Percentiles rank a stretch among this genome's conserved stretches.
phyloP scores from a whole-genome alignment of 2,329 filamentous ascomycete genomes.

The Penicillium sp. region DNA sequence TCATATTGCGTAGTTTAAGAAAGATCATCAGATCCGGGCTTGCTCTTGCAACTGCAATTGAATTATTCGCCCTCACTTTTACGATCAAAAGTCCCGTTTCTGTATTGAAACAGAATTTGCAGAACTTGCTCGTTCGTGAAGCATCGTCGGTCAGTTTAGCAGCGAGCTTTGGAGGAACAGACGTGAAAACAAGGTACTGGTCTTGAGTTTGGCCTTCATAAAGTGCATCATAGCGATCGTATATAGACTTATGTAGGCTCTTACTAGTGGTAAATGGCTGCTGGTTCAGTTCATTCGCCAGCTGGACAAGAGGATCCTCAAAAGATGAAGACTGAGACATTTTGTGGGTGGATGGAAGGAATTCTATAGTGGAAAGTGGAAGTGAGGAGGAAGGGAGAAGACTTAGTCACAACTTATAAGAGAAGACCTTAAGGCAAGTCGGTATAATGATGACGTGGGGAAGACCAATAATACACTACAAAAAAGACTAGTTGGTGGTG shows the following conservation, averaged over 20 bases:
- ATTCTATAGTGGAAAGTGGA: conserved; percentile 15
- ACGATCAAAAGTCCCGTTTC: conserved; percentile 21
- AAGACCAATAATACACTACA: too few species aligned
- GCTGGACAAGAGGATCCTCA: conserved; percentile 19
- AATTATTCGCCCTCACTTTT: conserved; percentile 20
- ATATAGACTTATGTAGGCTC: conserved; percentile 18
- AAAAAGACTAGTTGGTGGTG: too few species aligned
- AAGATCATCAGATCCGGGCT: conserved; percentile 17
- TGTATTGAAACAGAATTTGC: conserved; percentile 20
- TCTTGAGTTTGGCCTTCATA: conserved; percentile 20
- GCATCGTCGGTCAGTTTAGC: conserved; percentile 23
- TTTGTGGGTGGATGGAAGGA: too few species aligned
- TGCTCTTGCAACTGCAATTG: conserved; percentile 19
- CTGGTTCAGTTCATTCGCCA: conserved; percentile 15
- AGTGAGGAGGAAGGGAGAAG: conserved; percentile 11
- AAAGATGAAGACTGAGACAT: conserved; percentile 9
- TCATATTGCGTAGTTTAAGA: conserved; percentile 17
- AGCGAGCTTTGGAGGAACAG: conserved; percentile 15
- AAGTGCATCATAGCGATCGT: conserved; percentile 17
- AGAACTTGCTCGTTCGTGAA: conserved; percentile 22
- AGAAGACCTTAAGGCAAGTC: too few species aligned
- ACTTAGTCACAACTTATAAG: too few species aligned
- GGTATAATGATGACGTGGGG: too few species aligned
- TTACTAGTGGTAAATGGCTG: conserved; percentile 17
- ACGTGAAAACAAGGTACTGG: conserved; percentile 24